Evolutionary conservation across 2,329 filamentous ascomycete species (phyloP).

Genomic region (Calonectria pauciramosa): DNA sequence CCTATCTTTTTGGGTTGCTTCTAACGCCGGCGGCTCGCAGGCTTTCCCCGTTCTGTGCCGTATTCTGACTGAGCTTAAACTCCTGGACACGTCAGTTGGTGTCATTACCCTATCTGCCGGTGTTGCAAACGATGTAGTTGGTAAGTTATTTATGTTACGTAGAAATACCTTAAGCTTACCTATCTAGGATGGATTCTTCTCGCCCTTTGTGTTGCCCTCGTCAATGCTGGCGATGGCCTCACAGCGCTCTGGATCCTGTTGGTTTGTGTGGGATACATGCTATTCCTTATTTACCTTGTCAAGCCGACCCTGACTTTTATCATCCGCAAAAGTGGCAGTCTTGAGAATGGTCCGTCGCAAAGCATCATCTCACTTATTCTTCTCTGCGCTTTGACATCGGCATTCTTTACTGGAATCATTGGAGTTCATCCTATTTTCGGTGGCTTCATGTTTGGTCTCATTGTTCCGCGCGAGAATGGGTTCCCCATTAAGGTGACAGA

Average conservation of each 20-base stretch:
- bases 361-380: constrained; percentile 85
- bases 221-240: constrained; percentile 86
- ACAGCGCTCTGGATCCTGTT: constrained; percentile 88
- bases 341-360: constrained; percentile 90
- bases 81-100: constrained; percentile 86
- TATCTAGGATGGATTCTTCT: constrained; percentile 80
- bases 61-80: constrained; percentile 89
- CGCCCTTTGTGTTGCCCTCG: constrained; percentile 92
- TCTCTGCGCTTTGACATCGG: constrained; percentile 80
- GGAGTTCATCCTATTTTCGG: constrained; percentile 95
- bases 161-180: not conserved
- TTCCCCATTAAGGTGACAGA: constrained; percentile 92
- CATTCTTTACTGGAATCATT: constrained; percentile 88
- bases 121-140: constrained; percentile 83
- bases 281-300: constrained; percentile 81
- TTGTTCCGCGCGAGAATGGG: constrained; percentile 88
- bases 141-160: not conserved
- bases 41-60: constrained; percentile 89
- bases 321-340: constrained; percentile 78
- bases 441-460: constrained; percentile 87
- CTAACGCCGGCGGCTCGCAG: not conserved
- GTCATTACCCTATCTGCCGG: constrained; percentile 90
- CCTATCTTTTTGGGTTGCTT: not conserved
- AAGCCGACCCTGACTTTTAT: constrained; percentile 81
- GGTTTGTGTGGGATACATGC: constrained; percentile 78